Evolutionary conservation across 2,329 filamentous ascomycete genomes (phyloP).

Genomic region (Cercospora sp.): DNA sequence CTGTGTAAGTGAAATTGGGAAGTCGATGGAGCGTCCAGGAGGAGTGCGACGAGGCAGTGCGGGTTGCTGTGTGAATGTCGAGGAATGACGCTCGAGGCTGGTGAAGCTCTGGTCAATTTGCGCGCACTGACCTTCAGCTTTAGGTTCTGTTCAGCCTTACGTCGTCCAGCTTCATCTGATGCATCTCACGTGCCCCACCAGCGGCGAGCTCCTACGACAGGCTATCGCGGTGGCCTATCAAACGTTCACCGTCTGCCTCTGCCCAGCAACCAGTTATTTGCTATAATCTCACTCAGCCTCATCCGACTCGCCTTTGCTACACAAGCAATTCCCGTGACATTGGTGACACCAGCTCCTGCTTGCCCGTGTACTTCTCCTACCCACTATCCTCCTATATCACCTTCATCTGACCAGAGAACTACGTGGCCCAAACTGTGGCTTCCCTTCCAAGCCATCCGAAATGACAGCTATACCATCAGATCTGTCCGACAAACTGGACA

Average conservation of each 20-base stretch:
- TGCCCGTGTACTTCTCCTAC: neutral
- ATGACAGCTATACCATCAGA: conserved; percentile 15
- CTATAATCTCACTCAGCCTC: neutral
- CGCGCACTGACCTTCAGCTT: neutral
- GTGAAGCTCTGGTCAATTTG: neutral
- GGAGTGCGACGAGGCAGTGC: neutral
- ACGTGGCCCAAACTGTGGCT: neutral
- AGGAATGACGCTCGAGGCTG: neutral
- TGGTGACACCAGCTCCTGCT: neutral
- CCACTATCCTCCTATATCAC: neutral
- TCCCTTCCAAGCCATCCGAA: neutral
- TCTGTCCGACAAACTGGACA: conserved; percentile 43
- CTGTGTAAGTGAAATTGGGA: neutral
- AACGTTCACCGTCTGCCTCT: neutral
- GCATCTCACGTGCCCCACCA: neutral
- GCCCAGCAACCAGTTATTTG: neutral
- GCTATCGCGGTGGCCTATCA: conserved; percentile 16
- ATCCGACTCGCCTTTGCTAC: neutral
- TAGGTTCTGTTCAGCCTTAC: neutral
- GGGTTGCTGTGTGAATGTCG: neutral
- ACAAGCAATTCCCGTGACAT: neutral
- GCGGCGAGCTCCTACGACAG: conserved; percentile 18
- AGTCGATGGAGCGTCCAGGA: neutral
- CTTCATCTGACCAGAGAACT: neutral
- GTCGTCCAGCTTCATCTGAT: neutral